A percentile compares a stretch with the other conserved stretches of the same genome.
Conservation (phyloP, 2,329 filamentous ascomycete genomes). For the Cyanodermella asteris region DNA sequence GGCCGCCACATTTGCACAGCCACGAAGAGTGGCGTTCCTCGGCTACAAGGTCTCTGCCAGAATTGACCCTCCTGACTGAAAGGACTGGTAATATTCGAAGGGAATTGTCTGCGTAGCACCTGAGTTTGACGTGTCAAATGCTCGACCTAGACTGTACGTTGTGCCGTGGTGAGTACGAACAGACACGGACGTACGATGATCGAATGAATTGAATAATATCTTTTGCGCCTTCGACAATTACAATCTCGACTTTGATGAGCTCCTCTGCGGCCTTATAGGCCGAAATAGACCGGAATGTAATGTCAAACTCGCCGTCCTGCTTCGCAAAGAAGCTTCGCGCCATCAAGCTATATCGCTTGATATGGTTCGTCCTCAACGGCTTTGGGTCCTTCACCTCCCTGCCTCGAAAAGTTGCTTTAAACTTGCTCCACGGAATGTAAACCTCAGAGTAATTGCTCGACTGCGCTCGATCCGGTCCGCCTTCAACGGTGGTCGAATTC, state of each 20-base stretch:
- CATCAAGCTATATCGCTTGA: conserved; percentile 56
- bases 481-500: conserved; percentile 4
- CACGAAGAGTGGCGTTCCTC: too few relatives aligned
- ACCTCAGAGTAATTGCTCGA: conserved; percentile 18
- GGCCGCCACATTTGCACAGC: too few relatives aligned
- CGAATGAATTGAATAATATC: conserved; percentile 13
- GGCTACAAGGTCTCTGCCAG: too few relatives aligned
- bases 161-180: too few relatives aligned
- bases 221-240: conserved; percentile 10
- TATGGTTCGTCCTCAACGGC: conserved; percentile 33
- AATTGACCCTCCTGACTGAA: too few relatives aligned
- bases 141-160: too few relatives aligned
- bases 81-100: too few relatives aligned
- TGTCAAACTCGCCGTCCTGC: conserved; percentile 7
- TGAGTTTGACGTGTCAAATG: too few relatives aligned
- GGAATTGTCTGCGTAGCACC: too few relatives aligned
- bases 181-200: too few relatives aligned
- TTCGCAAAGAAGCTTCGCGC: conserved; percentile 32
- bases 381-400: conserved; percentile 37
- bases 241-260: too few relatives aligned
- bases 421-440: conserved; percentile 39
- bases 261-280: conserved; percentile 3
- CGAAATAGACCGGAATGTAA: conserved; percentile 5
- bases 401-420: conserved; percentile 55
- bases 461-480: conserved; percentile 12